Base-by-base conservation (phyloP, 1,284 basidiomycete genomes). In the Vanrija sp. region DNA sequence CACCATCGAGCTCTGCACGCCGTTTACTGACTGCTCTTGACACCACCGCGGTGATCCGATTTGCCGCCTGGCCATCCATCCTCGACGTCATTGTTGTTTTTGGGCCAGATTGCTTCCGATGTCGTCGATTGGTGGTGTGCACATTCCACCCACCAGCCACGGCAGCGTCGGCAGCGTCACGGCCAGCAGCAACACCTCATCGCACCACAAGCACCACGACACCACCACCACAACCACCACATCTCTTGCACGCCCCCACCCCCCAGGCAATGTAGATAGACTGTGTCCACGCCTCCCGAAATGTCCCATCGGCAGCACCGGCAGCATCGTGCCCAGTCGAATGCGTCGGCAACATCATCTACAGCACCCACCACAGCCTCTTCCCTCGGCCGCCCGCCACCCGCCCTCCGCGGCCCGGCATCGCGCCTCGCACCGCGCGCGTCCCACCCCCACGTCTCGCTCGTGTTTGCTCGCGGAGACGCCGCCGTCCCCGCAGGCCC, bases 401-500 rank as follows among this genome's bases (percentile, higher is more conserved):
- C 59, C 16, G 55, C 59, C 12, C 53, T 61, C 29, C 55, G 55
- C 1, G 47, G 49, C 6, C 34, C 49, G 21, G 52, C 55, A n/a
- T 57, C 62, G 9, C 54, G 61, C 14, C 14, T 54, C 55, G 4
- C 58, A 60, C 15, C 61, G 64, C 23, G 53, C 56, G 29, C 56
- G 21, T 43, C 61, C 39, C 67, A 62, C 43, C 62, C 69, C 1
- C 57, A 63, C 38, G 56, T 74, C 4, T 66, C 70, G 16, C 64
- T 74, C 29, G 61, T 72, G 3, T 67, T 70, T 47, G 72, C 69
- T 5, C 60, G 65, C 46, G 65, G 65, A 12, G 69, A 60, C 28
- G 51, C 61, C 15, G 29, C 54, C 6, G 50, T 46, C 5, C 51
- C 54, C 26, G 25, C 28, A 3, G 40, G 21, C n/a, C 50, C 25